Evolutionary conservation across 2,329 filamentous ascomycete genomes (phyloP), one percentile per base, ranked within the genome.

Genomic region (Cladorrhinum sp.): DNA sequence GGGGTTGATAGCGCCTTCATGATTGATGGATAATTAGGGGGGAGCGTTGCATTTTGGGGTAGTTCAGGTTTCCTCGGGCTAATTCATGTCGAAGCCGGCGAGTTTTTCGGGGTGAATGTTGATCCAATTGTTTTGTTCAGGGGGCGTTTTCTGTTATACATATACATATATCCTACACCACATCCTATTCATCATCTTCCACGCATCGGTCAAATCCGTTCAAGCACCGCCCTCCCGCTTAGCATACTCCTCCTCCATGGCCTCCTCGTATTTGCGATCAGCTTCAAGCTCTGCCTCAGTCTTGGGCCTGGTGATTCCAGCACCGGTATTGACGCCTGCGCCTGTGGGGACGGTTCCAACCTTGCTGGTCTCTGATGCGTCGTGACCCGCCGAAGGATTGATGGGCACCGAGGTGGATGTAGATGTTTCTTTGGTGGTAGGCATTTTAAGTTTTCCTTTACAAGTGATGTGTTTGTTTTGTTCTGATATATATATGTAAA

Each of bases 181-280:
- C 36, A 8, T 45, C 41, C 32, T 12, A 45, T 45, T 10, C 2
- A 45, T 18, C 41, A 45, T 45, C 4, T 4, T 22, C 16, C 5
- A 41, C 10, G 4, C 16, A 13, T 41, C 36, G 12, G 3, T 41
- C 36, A 32, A 32, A 32, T 7, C 16, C 36, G 10, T n/a, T 62
- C 55, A 82, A 16, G 79, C 75, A 25, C 81, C 81, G 6, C 81
- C 81, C 55, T 83, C 81, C 38, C 80, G 71, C 75, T 82, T 83
- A 50, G 80, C 81, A 63, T 83, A 83, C 70, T 83, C 80, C 49
- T 83, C 81, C 73, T 83, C 81, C 69, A 83, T 82, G 3, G 73
- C 70, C 70, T 82, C 80, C 62, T 82, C 79, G 56, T 83, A 83
- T 45, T 75, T 59, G 23, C 75, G 69, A 64, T 83, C 81, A 1